Percentiles rank a stretch among this genome's conserved stretches.
phyloP scores from a whole-genome alignment of 805 yeast genomes.

The Schwanniomyces vanrijiae region DNA sequence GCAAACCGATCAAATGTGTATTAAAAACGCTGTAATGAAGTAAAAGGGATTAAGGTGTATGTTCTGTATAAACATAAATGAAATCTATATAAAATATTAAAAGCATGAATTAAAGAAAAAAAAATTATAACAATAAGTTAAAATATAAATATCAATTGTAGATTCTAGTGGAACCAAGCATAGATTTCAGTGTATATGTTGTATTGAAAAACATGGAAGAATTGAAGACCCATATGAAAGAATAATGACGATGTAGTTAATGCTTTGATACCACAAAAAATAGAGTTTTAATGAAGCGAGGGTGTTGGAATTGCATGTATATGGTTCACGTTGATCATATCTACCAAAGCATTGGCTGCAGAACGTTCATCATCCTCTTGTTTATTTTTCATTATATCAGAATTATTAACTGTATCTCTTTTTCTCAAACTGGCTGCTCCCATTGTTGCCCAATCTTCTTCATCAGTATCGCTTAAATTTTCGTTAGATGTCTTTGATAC shows the following conservation, averaged over 20 bases:
- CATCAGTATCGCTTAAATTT: constrained; percentile 74
- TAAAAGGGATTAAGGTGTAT: background rate
- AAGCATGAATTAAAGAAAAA: background rate
- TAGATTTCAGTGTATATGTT: background rate
- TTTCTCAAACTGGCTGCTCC: constrained; percentile 71
- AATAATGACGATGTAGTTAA: background rate
- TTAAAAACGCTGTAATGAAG: background rate
- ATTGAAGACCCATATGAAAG: background rate
- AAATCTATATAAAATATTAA: background rate
- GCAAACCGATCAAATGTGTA: background rate
- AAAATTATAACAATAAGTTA: background rate
- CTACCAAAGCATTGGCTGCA: constrained; percentile 68
- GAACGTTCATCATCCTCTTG: constrained; percentile 41
- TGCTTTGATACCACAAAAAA: background rate
- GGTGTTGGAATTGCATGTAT: background rate
- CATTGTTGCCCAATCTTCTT: constrained; percentile 93
- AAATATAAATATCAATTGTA: background rate
- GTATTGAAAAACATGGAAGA: background rate
- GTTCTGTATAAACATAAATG: background rate
- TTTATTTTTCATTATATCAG: constrained; percentile 7
- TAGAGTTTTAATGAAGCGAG: background rate
- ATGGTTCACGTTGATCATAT: constrained; percentile 33
- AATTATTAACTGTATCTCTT: constrained; percentile 11
- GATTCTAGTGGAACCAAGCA: background rate
- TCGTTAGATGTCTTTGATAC: background rate